Evolutionary conservation across 192 early-diverging fungal species (phyloP), one percentile per base, ranked within the genome.

Genomic region (Diversispora epigaea): DNA sequence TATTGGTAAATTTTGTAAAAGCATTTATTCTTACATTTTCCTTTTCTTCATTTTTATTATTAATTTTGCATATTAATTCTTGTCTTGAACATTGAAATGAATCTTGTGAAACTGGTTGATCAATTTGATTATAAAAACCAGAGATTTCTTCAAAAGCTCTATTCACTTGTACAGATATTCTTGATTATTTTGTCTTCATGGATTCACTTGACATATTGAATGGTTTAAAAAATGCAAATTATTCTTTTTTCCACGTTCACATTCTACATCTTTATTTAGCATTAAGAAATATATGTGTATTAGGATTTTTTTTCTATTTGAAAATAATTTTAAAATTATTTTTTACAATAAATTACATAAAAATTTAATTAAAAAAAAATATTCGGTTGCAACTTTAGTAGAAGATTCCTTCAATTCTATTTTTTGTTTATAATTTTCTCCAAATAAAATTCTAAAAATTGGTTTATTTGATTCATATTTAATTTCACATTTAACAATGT

Each of bases 261-360:
- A 4, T 25, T 60, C 22, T 32, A 60, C 21, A 21, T 60, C 25
- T 60, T 11, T 60, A 21, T 4, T 14, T 7, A 9, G 2, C 49
- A 52, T 3, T 14, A 52, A 52, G 2, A 14, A 14, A 14, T 9
- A 7, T 15, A 14, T 52, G 49, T 15, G 7, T 52, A 8, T 52
- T 52, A 25, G 57, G 57, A 60, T 32, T 60, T 60, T 25, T 60
- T 25, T 25, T 60, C 57, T 60, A 60, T 60, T 22, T 60, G 32
- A 60, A 60, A 22, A 2, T 25, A 60, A 60, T 60, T 8, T 25
- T 60, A 60, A 22, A 40, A 3, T 57, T 39, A 22, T n/a, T 25
- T 25, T 60, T 60, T 60, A 22, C 8, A 60, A 25, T 32, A 25
- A 40, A 22, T 0, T 25, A 10, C 32, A 60, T 39, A 60, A 22